Evolutionary conservation across 495 filamentous ascomycete species (phyloP), one percentile per base, ranked within the genome.

Genomic region (Endocarpon pusillum): DNA sequence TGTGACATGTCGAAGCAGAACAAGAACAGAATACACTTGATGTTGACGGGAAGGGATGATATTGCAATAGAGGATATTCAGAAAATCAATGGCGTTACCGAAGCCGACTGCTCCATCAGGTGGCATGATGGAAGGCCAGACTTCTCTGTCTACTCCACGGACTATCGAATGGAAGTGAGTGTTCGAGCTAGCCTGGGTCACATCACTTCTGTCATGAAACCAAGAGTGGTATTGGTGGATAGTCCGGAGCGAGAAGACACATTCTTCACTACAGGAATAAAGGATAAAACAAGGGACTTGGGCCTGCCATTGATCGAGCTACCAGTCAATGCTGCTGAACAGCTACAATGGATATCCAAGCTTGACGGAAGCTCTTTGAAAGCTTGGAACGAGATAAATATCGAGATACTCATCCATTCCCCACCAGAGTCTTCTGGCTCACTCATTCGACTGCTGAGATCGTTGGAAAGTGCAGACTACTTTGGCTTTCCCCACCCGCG

Each of bases 361-460:
- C 55, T 93, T 22, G 79, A 87, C 43, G 74, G 74, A 38, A 60
- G 64, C 32, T 73, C 81, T 20, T 57, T 93, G 35, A 61, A 53
- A 49, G 64, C 77, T 81, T 93, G 83, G 83, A 73, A 81, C 43
- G 67, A 69, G 27, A 54, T 77, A 4, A 67, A 59, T 23, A 61
- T 92, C 31, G 80, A 91, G 34, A 77, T 93, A 16, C 49, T 86
- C 6, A 69, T 93, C 21, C 75, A 83, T 32, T 78, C 76, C n/a
- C 61, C 73, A 9, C 49, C 67, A 5, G 61, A 70, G 2, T 68
- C 72, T 18, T 71, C 80, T 6, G 80, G 81, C 2, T 78, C 75
- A 30, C 41, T 93, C 12, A 69, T 80, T 17, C 65, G 79, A 31
- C 60, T 91, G 15, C 59, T 93, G 1, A 66, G 66, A 35, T 86